These are phyloP conservation scores for Globisporangium uncinulatum DNA, from an alignment of 352 stramenopile species.

Conservation along the genomic window DNA sequence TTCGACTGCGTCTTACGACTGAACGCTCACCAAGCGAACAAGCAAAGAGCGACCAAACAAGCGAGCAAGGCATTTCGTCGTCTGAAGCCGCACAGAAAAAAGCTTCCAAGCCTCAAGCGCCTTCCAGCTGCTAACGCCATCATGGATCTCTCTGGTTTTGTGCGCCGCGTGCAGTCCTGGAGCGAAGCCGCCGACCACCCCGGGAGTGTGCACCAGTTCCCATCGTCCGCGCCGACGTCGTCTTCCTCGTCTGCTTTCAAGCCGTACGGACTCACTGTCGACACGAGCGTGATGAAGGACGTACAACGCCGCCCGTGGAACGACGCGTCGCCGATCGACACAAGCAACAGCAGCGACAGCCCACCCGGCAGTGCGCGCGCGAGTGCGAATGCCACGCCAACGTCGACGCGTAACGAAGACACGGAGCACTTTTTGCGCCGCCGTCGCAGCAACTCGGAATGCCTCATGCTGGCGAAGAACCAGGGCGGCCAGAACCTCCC, in stretches of 20 bases:
- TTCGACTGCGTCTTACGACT: background rate
- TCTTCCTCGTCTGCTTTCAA: constrained; percentile 6
- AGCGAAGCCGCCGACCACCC: constrained; percentile 9
- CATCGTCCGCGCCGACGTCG: constrained; percentile 1
- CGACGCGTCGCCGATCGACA: constrained; percentile 4
- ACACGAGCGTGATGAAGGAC: constrained; percentile 38
- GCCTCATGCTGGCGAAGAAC: constrained; percentile 64
- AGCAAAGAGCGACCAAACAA: background rate
- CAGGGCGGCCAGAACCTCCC: constrained; percentile 47
- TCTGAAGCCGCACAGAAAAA: background rate
- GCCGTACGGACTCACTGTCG: constrained; percentile 28
- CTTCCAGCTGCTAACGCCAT: constrained; percentile 1
- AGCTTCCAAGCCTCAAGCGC: constrained; percentile 1
- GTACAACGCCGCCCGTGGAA: constrained; percentile 23
- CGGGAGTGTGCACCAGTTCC: constrained; percentile 10
- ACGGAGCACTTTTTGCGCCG: constrained; percentile 29
- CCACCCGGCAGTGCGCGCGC: constrained; percentile 10
- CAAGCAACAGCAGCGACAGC: constrained; percentile 11
- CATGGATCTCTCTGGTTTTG: constrained; percentile 32
- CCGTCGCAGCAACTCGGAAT: constrained; percentile 76
- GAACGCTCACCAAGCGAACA: constrained; percentile 10
- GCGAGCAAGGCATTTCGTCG: background rate
- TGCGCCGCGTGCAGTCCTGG: constrained; percentile 27
- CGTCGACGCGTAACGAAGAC: constrained; percentile 33
- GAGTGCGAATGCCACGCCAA: constrained; percentile 19